phyloP scores from a whole-genome alignment of 257 asterid species.

The Solanum dulcamara region DNA sequence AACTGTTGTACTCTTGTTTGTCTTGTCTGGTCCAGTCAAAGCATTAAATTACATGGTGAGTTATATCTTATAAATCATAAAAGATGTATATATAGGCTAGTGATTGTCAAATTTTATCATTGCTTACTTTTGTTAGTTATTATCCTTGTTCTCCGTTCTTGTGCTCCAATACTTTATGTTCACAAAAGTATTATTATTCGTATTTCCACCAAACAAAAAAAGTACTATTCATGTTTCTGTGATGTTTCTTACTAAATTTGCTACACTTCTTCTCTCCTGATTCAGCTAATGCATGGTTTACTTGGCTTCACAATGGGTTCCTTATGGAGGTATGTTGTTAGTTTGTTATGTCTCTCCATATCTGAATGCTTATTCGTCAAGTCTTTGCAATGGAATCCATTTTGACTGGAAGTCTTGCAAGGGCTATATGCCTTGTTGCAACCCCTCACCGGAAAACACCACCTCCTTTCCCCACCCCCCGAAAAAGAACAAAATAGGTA shows the following conservation, averaged over 20 bases:
- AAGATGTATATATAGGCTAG: neutral
- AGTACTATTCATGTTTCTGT: neutral
- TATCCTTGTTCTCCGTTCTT: neutral
- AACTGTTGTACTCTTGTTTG: slow-evolving; percentile 64
- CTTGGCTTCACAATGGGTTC: slow-evolving; percentile 88
- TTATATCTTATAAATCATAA: neutral
- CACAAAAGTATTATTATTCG: neutral
- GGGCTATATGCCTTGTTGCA: neutral
- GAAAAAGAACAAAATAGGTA: neutral
- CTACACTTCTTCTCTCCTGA: neutral
- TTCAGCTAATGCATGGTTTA: slow-evolving; percentile 81
- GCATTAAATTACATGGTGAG: slow-evolving; percentile 86
- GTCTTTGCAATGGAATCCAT: neutral
- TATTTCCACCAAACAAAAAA: neutral
- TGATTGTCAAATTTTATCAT: neutral
- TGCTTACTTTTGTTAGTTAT: neutral
- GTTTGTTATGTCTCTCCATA: neutral
- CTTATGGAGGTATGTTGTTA: slow-evolving; percentile 68
- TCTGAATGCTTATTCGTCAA: neutral
- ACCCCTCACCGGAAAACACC: neutral
- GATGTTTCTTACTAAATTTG: neutral
- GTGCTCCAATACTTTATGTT: neutral
- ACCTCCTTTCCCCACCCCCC: neutral
- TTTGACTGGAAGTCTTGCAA: neutral
- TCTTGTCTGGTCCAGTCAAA: slow-evolving; percentile 92